These are phyloP conservation scores for Colletotrichum sublineola DNA, from an alignment of 2,329 filamentous ascomycete genomes.

Conservation along the genomic window DNA sequence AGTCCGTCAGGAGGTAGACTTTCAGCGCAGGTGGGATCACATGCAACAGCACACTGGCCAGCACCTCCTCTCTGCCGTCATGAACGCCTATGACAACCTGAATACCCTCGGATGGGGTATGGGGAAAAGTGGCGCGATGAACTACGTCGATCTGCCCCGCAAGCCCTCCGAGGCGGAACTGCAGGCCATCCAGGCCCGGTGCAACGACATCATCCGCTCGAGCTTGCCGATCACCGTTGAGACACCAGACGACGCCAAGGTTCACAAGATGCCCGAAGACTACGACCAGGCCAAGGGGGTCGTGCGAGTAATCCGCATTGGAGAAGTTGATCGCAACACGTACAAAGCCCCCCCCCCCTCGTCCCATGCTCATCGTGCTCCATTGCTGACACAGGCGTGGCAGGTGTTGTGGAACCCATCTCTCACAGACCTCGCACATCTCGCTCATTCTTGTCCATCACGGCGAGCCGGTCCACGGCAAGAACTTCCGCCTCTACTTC, in stretches of 20 bases:
- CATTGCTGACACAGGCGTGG: neutral
- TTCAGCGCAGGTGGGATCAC: slow-evolving; percentile 50
- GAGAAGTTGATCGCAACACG: slow-evolving; percentile 50
- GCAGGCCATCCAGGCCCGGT: slow-evolving; percentile 46
- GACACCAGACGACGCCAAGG: slow-evolving; percentile 45
- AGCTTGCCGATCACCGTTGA: slow-evolving; percentile 46
- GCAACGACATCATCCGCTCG: slow-evolving; percentile 46
- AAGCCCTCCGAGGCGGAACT: slow-evolving; percentile 47
- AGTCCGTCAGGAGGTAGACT: slow-evolving; percentile 49
- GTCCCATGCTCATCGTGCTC: neutral
- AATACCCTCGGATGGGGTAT: slow-evolving; percentile 51
- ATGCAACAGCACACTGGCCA: slow-evolving; percentile 53
- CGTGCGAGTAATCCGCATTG: slow-evolving; percentile 48
- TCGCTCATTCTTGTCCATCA: slow-evolving; percentile 48
- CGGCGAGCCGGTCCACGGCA: slow-evolving; percentile 49
- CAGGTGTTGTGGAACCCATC: slow-evolving; percentile 50
- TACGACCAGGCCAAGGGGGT: slow-evolving; percentile 50
- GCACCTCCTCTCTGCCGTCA: slow-evolving; percentile 50
- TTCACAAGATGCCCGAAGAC: slow-evolving; percentile 47
- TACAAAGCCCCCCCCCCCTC: slow-evolving; percentile 23
- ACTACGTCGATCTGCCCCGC: slow-evolving; percentile 50
- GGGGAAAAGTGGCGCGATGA: slow-evolving; percentile 47
- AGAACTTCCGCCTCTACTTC: slow-evolving; percentile 50
- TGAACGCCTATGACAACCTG: slow-evolving; percentile 46
- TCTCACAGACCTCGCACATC: slow-evolving; percentile 50